phyloP scores from a whole-genome alignment of 371 early-diverging fungal species.

The Sporodiniella umbellata region DNA sequence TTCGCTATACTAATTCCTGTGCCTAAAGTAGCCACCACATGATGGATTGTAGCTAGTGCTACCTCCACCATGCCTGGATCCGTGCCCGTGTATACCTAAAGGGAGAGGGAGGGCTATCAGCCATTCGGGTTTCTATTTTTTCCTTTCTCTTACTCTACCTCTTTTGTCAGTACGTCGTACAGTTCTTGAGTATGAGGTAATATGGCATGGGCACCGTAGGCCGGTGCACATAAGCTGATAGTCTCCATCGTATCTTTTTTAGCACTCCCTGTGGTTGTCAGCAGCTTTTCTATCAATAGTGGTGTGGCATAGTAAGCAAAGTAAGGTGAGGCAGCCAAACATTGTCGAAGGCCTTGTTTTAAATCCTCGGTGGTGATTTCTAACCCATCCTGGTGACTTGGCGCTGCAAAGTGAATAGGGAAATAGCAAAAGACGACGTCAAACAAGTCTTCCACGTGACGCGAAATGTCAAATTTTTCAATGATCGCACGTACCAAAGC shows the following conservation, averaged over 20 bases:
- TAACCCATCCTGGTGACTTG: constrained; percentile 76
- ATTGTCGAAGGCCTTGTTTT: constrained; percentile 68
- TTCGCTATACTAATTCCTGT: constrained; percentile 48
- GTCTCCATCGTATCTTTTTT: constrained; percentile 81
- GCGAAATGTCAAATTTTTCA: constrained; percentile 69
- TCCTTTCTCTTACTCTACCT: constrained; percentile 34
- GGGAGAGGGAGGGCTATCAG: neutral
- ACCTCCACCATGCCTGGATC: constrained; percentile 59
- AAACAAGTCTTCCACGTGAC: constrained; percentile 83
- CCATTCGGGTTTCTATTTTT: too few relatives aligned
- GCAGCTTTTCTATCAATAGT: constrained; percentile 77
- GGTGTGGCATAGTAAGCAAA: constrained; percentile 78
- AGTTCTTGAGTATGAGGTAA: constrained; percentile 58
- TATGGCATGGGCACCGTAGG: constrained; percentile 66
- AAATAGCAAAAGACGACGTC: constrained; percentile 94
- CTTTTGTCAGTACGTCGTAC: constrained; percentile 62
- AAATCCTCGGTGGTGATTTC: constrained; percentile 85
- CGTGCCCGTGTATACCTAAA: constrained; percentile 59
- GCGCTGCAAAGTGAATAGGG: constrained; percentile 90
- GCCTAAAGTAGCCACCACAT: constrained; percentile 58
- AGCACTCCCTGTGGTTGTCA: constrained; percentile 57
- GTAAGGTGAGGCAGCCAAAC: constrained; percentile 65
- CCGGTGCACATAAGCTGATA: constrained; percentile 62
- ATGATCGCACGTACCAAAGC: constrained; percentile 65
- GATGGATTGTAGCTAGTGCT: constrained; percentile 56